A percentile compares a stretch with the other conserved stretches of the same genome.
phyloP scores from a whole-genome alignment of 1,284 basidiomycete genomes.

The Trichosporon inkin region DNA sequence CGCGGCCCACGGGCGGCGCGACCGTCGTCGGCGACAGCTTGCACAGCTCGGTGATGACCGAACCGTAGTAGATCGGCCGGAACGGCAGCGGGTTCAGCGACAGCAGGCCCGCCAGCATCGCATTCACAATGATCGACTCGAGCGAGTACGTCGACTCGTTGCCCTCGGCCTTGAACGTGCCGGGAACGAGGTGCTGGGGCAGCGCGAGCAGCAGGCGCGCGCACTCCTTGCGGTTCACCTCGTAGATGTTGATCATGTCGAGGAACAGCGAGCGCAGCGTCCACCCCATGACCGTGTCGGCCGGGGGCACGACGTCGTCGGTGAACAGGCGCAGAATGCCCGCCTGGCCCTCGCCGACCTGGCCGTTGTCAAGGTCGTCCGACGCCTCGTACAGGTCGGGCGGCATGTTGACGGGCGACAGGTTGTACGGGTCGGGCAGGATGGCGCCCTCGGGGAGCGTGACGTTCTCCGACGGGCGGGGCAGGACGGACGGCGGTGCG shows the following conservation, averaged over 20 bases:
- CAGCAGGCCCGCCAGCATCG: constrained; percentile 70
- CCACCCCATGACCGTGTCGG: constrained; percentile 70
- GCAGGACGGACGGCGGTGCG: constrained; percentile 51
- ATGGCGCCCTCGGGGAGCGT: constrained; percentile 51
- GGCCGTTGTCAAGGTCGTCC: constrained; percentile 51
- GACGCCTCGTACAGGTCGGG: constrained; percentile 65
- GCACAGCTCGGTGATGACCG: constrained; percentile 88
- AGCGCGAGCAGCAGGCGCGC: constrained; percentile 81
- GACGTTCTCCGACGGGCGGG: constrained; percentile 59
- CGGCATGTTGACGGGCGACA: constrained; percentile 76
- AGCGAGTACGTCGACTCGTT: constrained; percentile 42
- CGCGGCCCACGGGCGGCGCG: constrained; percentile 93
- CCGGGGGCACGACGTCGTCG: constrained; percentile 73
- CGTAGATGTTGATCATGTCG: constrained; percentile 88
- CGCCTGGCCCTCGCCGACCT: constrained; percentile 52
- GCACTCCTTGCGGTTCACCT: constrained; percentile 93
- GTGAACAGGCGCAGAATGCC: constrained; percentile 69
- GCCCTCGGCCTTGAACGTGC: constrained; percentile 63
- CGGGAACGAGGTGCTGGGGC: constrained; percentile 75
- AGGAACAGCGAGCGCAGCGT: constrained; percentile 69
- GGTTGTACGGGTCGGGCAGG: constrained; percentile 58
- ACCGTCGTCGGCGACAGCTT: constrained; percentile 85
- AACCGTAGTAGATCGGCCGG: constrained; percentile 79
- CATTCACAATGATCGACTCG: constrained; percentile 49
- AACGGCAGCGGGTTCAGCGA: constrained; percentile 71